Base-by-base conservation (phyloP, 169 alveolate genomes). In the Sarcocystis neurona region DNA sequence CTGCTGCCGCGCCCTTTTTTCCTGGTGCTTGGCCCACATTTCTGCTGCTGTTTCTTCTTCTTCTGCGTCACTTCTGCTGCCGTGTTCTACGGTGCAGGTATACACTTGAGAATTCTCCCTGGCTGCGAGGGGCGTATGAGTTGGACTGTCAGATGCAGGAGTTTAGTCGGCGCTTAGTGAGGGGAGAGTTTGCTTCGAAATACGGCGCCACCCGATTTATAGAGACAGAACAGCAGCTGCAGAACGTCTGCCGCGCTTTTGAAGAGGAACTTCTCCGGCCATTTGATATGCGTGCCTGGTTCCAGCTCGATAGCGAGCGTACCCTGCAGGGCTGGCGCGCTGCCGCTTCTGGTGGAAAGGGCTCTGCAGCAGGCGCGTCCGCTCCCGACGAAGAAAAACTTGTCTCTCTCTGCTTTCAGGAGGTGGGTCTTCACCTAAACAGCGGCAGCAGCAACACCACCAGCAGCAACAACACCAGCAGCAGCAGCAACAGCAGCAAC, bases 71-170 rank as follows among this genome's bases (percentile, higher is more conserved):
- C 12, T 2, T 39, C 66, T 39, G 8, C 2, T 39, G 41, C 32
- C 30, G 75, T 6, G 53, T 37, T 10, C 3, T 6, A 1, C 12
- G 23, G 74, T 70, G 86, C 74, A 88, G 92, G 78, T 79, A 79
- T 27, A 78, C 92, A 82, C 92, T 94, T 89, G 93, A 87, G 47
- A 97, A 94, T 77, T 87, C 97, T 39, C 98, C 98, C n/a, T 95
- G 95, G 89, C 90, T 97, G 74, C 89, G 92, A 18, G 95, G 95
- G 12, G 98, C 99, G 47, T 93, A 93, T 44, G 96, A 91, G 53
- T 88, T 97, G 37, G 99, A 97, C 90, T 72, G 89, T 60, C 95
- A 89, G 10, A 77, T 96, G 41, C 92, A 85, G 47, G 95, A 95
- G 53, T 96, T 96, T 79, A 94, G 98, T 41, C 93, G 74, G 89